Evolutionary conservation across 2,329 filamentous ascomycete genomes (phyloP), one percentile per base, ranked within the genome.

Genomic region (Leptodontidium sp.): DNA sequence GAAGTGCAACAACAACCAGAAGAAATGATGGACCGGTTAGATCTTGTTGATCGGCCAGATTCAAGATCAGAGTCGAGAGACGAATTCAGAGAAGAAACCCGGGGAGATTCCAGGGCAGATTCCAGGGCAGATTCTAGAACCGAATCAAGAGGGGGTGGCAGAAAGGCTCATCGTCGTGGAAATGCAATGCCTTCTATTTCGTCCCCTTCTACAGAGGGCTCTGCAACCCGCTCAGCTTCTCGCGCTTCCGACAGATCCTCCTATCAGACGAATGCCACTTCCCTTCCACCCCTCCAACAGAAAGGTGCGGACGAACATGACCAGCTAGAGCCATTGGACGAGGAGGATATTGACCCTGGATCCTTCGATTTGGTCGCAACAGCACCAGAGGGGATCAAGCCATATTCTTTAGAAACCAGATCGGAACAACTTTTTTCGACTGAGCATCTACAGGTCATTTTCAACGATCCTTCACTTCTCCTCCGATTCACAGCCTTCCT

Each of bases 401-500:
- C 74, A 63, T 87, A 88, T 75, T 87, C 86, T 1, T 80, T 93
- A 0, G 91, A 93, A 77, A 80, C 82, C n/a, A 85, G 88, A 55
- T 87, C 89, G 0, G 88, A 91, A 67, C 82, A 88, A 14, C 81
- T 93, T 45, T 90, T 93, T 74, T 92, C 90, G 0, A 82, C 79
- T 17, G 85, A 89, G 63, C 91, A 93, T 78, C 81, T 93, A 35
- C 79, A 84, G 52, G 82, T 85, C 35, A 91, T 93, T 38, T 91
- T 93, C 71, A 81, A 84, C 2, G 87, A 92, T 67, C 86, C 89
- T 0, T 80, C 85, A 7, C 84, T 90, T 26, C 81, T 93, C 1
- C 82, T 88, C 63, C 85, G 84, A 55, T 94, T 94, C 77, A 91
- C 88, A 1, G 84, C 87, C 2, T 94, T 92, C 73, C 81, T 94